Conservation (phyloP, 768 basidiomycete species). For the Scleroderma citrinum region DNA sequence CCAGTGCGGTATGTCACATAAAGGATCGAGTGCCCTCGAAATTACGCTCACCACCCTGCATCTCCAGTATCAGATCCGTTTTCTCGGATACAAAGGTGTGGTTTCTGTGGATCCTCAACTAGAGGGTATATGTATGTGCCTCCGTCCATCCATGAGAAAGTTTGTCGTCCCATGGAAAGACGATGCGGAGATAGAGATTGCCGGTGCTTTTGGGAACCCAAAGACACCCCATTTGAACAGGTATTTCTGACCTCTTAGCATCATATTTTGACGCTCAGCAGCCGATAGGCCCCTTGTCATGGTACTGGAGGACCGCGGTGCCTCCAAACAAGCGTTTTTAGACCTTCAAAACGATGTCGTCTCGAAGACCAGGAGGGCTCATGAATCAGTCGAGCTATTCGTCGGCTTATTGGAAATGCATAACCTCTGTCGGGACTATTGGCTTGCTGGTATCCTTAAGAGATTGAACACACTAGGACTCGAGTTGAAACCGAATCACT, state of each 20-base stretch:
- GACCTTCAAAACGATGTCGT: constrained; percentile 58
- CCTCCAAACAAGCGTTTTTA: constrained; percentile 51
- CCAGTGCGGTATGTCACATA: constrained; percentile 52
- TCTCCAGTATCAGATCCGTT: constrained; percentile 71
- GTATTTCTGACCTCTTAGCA: constrained; percentile 28
- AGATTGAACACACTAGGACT: constrained; percentile 43
- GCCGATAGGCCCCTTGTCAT: constrained; percentile 59
- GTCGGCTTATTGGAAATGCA: constrained; percentile 44
- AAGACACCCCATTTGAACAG: constrained; percentile 66
- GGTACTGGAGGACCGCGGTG: constrained; percentile 72
- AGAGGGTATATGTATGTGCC: constrained; percentile 56
- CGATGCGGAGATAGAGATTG: constrained; percentile 67
- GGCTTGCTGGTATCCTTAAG: constrained; percentile 46
- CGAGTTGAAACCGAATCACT: constrained; percentile 36
- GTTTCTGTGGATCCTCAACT: constrained; percentile 57
- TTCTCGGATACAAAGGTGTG: constrained; percentile 80
- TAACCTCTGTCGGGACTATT: constrained; percentile 40
- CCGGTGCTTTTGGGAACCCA: constrained; percentile 54
- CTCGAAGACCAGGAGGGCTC: constrained; percentile 50
- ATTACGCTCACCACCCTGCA: not conserved
- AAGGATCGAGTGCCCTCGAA: not conserved
- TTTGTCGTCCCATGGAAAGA: constrained; percentile 48
- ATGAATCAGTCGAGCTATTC: constrained; percentile 49
- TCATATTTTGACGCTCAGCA: not conserved
- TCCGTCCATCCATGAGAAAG: constrained; percentile 72